These are phyloP conservation scores for Lentinula guzmanii DNA, from an alignment of 768 basidiomycete species.

Conservation along the genomic window DNA sequence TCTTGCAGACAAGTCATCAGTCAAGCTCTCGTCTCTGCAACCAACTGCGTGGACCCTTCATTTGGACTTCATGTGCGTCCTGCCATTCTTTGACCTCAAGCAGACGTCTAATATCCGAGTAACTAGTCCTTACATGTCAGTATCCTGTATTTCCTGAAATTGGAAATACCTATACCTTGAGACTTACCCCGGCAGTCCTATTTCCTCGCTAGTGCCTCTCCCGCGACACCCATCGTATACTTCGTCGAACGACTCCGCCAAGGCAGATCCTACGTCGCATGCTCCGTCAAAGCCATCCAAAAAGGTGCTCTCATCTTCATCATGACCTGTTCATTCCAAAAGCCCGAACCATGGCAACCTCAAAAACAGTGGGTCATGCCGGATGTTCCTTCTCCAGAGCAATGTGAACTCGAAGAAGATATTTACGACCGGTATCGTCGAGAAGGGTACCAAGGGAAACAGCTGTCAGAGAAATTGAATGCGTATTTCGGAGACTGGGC, in stretches of 20 bases:
- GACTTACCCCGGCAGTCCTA: conserved; percentile 51
- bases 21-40: conserved; percentile 79
- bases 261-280: conserved; percentile 69
- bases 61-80: conserved; percentile 70
- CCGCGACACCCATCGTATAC: conserved; percentile 70
- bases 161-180: conserved; percentile 3
- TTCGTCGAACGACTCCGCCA: conserved; percentile 71
- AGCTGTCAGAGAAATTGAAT: neutral
- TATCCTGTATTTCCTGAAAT: neutral
- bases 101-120: neutral
- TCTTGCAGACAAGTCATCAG: conserved; percentile 67
- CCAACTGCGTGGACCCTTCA: conserved; percentile 59
- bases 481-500: conserved; percentile 12
- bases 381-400: conserved; percentile 45
- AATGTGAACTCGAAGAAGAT: conserved; percentile 56
- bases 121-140: conserved; percentile 66
- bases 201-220: conserved; percentile 71
- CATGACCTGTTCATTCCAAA: conserved; percentile 78
- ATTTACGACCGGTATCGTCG: conserved; percentile 13
- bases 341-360: conserved; percentile 72
- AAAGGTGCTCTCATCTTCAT: conserved; percentile 45
- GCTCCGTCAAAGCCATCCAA: conserved; percentile 55
- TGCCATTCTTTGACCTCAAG: neutral
- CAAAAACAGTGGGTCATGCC: conserved; percentile 67
- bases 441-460: neutral